phyloP scores from a whole-genome alignment of 2,329 filamentous ascomycete species.

The Capronia epimyces region DNA sequence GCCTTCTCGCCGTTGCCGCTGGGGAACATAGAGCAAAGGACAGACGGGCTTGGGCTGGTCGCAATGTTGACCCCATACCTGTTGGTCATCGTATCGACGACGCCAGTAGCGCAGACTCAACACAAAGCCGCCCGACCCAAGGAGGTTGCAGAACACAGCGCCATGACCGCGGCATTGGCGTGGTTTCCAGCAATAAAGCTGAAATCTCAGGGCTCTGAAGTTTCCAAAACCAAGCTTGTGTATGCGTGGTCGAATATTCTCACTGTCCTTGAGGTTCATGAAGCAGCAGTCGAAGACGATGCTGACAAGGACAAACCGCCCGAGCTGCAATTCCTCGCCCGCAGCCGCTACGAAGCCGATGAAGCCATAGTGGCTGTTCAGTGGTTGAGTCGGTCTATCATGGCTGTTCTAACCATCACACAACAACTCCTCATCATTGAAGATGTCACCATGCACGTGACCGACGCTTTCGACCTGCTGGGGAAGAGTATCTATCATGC shows the following conservation, averaged over 20 bases:
- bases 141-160: constrained; percentile 80
- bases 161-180: constrained; percentile 86
- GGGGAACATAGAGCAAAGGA: constrained; percentile 86
- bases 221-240: constrained; percentile 72
- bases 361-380: constrained; percentile 95
- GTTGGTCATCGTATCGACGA: constrained; percentile 94
- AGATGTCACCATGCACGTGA: constrained; percentile 81
- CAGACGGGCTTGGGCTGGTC: constrained; percentile 81
- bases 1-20: constrained; percentile 85
- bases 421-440: constrained; percentile 90
- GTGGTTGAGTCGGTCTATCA: constrained; percentile 89
- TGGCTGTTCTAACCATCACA: constrained; percentile 87
- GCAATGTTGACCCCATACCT: constrained; percentile 95
- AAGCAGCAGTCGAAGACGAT: constrained; percentile 52
- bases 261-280: constrained; percentile 82
- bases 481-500: constrained; percentile 88
- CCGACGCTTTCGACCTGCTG: constrained; percentile 87
- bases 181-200: constrained; percentile 97
- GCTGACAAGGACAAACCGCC: constrained; percentile 72
- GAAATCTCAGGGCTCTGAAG: constrained; percentile 65
- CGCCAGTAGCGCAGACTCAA: constrained; percentile 90
- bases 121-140: constrained; percentile 89
- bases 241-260: constrained; percentile 99
- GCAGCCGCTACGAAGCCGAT: constrained; percentile 86
- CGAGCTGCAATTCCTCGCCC: constrained; percentile 69